A percentile compares a stretch with the other conserved stretches of the same genome.
phyloP scores from a whole-genome alignment of 331 rosid genomes.

The Telfairia occidentalis region DNA sequence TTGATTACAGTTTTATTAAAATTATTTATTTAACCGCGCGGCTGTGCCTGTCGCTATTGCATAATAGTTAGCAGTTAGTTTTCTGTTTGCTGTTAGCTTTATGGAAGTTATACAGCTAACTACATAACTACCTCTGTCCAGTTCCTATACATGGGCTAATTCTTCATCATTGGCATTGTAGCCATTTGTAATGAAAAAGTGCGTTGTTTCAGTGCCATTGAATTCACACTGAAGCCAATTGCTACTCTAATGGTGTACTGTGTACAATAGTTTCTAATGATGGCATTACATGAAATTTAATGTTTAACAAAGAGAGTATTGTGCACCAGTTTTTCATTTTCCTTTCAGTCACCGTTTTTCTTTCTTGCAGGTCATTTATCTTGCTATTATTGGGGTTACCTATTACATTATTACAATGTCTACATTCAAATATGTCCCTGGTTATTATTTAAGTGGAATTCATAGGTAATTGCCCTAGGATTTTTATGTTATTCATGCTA shows the following conservation, averaged over 20 bases:
- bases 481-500: background rate
- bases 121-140: background rate
- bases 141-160: background rate
- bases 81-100: background rate
- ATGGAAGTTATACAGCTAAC: background rate
- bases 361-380: conserved; percentile 46
- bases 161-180: background rate
- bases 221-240: background rate
- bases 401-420: conserved; percentile 45
- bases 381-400: conserved; percentile 44
- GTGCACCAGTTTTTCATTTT: background rate
- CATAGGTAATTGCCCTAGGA: conserved; percentile 44
- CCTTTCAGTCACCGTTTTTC: background rate
- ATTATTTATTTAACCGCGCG: background rate
- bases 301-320: background rate
- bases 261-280: background rate
- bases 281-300: background rate
- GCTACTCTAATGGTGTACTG: background rate
- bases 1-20: too few relatives aligned
- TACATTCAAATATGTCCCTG: conserved; percentile 60
- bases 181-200: background rate
- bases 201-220: background rate
- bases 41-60: background rate
- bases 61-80: background rate
- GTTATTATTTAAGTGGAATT: conserved; percentile 57